Evolutionary conservation across 1,284 basidiomycete species (phyloP), one percentile per base, ranked within the genome.

Genomic region (Salmacisia buchloeana): DNA sequence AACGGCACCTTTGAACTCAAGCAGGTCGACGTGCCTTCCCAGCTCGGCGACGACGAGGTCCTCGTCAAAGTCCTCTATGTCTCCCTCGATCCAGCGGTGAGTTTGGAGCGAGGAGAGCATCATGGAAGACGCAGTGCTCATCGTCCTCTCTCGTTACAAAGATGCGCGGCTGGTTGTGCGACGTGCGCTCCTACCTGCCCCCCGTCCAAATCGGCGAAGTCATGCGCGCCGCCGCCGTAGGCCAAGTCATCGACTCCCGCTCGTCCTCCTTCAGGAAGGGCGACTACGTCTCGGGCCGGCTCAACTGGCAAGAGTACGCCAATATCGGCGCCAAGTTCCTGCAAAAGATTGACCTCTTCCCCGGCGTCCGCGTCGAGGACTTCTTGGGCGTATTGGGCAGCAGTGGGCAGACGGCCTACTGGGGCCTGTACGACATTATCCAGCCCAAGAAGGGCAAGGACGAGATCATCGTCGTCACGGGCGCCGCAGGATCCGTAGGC

Each of bases 101-200:
- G 41, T 43, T 43, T 21, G n/a, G n/a, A 12, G 3, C 41, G 15
- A n/a, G 18, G 41, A 15, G 12, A n/a, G 6, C 1, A 6, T 2
- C 10, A 43, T 7, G 41, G 39, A 43, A 43, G 23, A 7, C 7
- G 23, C 6, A 43, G 18, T 2, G 41, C 82, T 92, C 63, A 91
- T 92, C 74, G 89, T 91, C 35, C 89, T 89, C 0, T 15, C 23
- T 43, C 10, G 6, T 43, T 43, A 7, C 15, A 7, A 15, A 43
- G 27, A 92, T 92, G 90, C 85, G 91, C 36, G 88, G 86, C 10
- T 94, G 88, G 85, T 75, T 94, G 59, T 85, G 85, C 64, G 89
- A 91, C 75, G 78, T 74, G 21, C 84, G 72, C 33, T 76, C 76
- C 27, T 84, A 84, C 70, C 72, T 84, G 35, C 80, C 81, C 2